Base-by-base conservation (phyloP, 2,329 filamentous ascomycete genomes). In the Colletotrichum chlorophyti region DNA sequence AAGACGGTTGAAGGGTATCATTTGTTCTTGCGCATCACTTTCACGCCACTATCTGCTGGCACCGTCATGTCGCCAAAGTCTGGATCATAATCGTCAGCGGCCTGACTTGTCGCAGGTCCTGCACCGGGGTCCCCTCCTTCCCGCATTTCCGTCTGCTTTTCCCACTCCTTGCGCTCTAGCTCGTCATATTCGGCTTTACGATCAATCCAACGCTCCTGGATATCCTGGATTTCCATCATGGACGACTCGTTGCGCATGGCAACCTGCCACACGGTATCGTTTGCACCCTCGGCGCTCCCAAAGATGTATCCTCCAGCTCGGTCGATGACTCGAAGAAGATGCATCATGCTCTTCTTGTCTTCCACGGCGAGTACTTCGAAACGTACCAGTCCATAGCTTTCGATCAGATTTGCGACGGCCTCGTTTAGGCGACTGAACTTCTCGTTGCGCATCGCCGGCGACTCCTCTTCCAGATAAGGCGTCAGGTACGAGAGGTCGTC, bases 341-440 rank as follows among this genome's bases (percentile, higher is more conserved):
- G 88, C 86, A 96, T 96, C 93, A 99, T 97, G 70, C 91, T 96
- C 75, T 90, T 91, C 73, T 97, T 97, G 70, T 99, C 95, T 75
- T 99, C 95, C 1, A 99, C 93, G 0, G 95, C 93, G 26, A 99
- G 78, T 1, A 96, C 96, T 71, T 98, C 93, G 69, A 97, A 99
- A 0, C 87, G 86, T 2, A 99, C 93, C 4, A 99, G 83, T 0
- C 90, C 89, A 71, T 97, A 98, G 68, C 90, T 91, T 69, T 96
- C 91, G 31, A 99, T 90, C 42, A 99, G 79, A 34, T 91, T 87
- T 15, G 94, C 87, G 40, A 99, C 90, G 0, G 94, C 93, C 65
- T 90, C 85, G 72, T 98, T 97, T 26, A 99, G 79, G 5, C 88
- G 86, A 47, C 87, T 83, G 70, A 96, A 98, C 70, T 96, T 97